Conservation (phyloP, 169 alveolate genomes). For the Plasmodium sp. region DNA sequence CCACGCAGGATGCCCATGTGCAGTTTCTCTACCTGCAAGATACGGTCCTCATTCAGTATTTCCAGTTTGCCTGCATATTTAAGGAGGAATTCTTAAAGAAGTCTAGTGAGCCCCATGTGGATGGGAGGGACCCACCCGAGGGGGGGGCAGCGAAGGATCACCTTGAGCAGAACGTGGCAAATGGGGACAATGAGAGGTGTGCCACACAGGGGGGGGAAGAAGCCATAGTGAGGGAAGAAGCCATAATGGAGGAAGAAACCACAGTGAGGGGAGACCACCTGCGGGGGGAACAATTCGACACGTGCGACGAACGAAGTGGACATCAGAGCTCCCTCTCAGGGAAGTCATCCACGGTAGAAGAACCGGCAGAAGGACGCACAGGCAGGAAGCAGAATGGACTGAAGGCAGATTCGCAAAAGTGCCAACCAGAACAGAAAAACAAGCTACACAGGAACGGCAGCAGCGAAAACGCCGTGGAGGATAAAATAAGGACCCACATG, state of each 20-base stretch:
- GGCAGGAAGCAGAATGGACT: neutral
- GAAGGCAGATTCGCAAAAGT: neutral
- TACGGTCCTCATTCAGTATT: slow-evolving; percentile 48
- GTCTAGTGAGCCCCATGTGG: neutral
- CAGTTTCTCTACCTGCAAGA: slow-evolving; percentile 46
- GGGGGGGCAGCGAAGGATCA: neutral
- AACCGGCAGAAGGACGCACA: neutral
- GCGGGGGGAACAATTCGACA: neutral
- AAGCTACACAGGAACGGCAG: neutral
- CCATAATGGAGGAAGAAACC: neutral
- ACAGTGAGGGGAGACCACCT: neutral
- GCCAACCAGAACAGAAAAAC: neutral
- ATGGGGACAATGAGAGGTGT: neutral
- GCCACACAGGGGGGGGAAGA: neutral
- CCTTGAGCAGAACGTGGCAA: neutral
- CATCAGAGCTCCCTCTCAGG: neutral
- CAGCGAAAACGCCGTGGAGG: neutral
- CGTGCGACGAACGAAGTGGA: neutral
- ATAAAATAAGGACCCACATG: neutral
- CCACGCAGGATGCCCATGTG: slow-evolving; percentile 6
- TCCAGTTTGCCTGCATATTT: slow-evolving; percentile 37
- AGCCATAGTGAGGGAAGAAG: neutral
- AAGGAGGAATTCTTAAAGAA: slow-evolving; percentile 2
- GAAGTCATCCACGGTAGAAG: neutral
- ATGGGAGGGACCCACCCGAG: neutral